phyloP scores from a whole-genome alignment of 164 flowering plant genomes.

The Magnolia officinalis region DNA sequence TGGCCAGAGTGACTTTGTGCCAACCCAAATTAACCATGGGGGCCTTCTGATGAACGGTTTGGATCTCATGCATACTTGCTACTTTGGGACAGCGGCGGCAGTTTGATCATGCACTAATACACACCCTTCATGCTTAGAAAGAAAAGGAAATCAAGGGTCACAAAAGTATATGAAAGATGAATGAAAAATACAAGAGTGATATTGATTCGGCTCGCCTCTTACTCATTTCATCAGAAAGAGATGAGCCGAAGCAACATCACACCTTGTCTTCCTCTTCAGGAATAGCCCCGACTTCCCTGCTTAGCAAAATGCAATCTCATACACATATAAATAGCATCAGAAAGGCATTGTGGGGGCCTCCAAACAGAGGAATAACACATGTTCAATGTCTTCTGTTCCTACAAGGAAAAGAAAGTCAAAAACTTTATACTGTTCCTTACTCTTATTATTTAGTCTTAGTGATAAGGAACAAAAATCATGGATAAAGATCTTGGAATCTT shows the following conservation, averaged over 20 bases:
- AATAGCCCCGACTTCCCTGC: background rate
- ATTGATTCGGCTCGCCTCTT: constrained; percentile 65
- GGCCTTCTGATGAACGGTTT: too few relatives aligned
- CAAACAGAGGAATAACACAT: background rate
- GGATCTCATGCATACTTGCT: too few relatives aligned
- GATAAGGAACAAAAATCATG: constrained; percentile 5
- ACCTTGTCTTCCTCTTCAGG: constrained; percentile 45
- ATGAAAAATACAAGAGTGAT: constrained; percentile 57
- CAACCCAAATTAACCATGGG: too few relatives aligned
- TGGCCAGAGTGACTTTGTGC: too few relatives aligned
- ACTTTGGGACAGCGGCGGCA: too few relatives aligned
- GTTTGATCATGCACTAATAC: too few relatives aligned
- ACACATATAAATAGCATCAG: background rate
- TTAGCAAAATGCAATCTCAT: background rate
- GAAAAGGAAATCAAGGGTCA: too few relatives aligned
- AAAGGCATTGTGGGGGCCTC: constrained; percentile 1
- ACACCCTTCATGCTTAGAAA: too few relatives aligned
- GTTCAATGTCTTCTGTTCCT: background rate
- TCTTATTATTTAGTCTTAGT: background rate
- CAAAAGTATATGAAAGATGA: background rate
- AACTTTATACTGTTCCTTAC: background rate
- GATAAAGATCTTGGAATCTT: constrained; percentile 2
- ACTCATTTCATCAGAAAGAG: constrained; percentile 3
- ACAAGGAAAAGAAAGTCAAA: background rate
- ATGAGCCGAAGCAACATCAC: constrained; percentile 60